phyloP scores from a whole-genome alignment of 2,329 filamentous ascomycete genomes.

The Ascochyta fabae region DNA sequence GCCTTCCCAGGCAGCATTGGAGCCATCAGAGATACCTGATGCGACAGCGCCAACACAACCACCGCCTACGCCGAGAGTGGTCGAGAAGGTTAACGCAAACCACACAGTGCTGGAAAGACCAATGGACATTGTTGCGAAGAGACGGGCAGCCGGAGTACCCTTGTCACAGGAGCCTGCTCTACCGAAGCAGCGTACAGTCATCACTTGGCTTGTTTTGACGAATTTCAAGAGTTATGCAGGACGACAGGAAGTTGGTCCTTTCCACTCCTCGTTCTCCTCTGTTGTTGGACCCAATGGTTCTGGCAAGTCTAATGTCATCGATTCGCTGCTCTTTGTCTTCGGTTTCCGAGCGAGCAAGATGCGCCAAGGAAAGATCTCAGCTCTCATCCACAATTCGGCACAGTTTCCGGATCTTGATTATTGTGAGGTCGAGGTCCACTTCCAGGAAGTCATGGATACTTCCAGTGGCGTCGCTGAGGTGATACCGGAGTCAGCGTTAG shows the following conservation, averaged over 20 bases:
- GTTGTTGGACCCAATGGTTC: constrained; percentile 98
- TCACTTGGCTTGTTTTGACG: constrained; percentile 87
- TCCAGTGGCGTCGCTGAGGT: constrained; percentile 76
- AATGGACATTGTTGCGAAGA: constrained; percentile 92
- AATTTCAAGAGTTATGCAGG: constrained; percentile 99
- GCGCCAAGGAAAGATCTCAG: constrained; percentile 97
- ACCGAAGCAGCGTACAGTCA: constrained; percentile 86
- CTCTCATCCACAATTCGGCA: constrained; percentile 95
- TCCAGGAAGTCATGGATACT: constrained; percentile 91
- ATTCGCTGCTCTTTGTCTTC: constrained; percentile 97
- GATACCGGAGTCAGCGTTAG: constrained; percentile 81
- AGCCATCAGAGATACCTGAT: constrained; percentile 14
- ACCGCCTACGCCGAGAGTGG: constrained; percentile 39
- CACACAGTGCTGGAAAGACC: constrained; percentile 83
- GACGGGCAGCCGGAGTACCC: constrained; percentile 68
- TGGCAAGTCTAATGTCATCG: constrained; percentile 98
- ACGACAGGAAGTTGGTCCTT: constrained; percentile 91
- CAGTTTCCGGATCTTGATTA: constrained; percentile 82
- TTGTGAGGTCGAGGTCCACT: constrained; percentile 96
- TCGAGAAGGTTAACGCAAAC: constrained; percentile 77
- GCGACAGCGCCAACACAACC: constrained; percentile 48
- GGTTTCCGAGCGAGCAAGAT: constrained; percentile 99
- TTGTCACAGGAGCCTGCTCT: constrained; percentile 74
- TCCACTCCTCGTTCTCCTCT: constrained; percentile 95
- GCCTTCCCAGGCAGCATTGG: constrained; percentile 23